Evolutionary conservation across 129 eudicot species (phyloP), one percentile per base, ranked within the genome.

Genomic region (Arctium minus): DNA sequence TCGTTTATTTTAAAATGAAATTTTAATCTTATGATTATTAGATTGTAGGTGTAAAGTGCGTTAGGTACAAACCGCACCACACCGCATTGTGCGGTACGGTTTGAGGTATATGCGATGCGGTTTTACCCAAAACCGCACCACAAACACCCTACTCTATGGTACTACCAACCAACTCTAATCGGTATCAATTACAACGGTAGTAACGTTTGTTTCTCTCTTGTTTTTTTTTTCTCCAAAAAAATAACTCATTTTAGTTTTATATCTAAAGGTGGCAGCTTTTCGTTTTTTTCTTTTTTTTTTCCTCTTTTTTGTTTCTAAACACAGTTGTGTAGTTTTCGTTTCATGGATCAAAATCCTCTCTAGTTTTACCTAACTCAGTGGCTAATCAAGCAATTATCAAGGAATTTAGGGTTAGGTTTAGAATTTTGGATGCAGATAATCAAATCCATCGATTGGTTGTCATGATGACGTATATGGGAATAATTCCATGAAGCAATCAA

Each of bases 261-360:
- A 8, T 12, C n/a, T 9, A 70, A 76, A 83, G 77, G 86, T 76
- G 86, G 46, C 86, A 70, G 72, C 29, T 50, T 27, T 30, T 46
- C 40, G 68, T n/a, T 15, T n/a, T n/a, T 18, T 60, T n/a, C n/a
- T 60, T 27, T n/a, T 15, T n/a, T 18, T 60, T n/a, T 60, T 60
- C 65, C 22, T 56, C 17, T 46, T 12, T 46, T 46, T 2, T 9
- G 2, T 31, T 44, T 67, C 22, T n/a, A 82, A 74, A 39, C 37
- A 64, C 31, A 53, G 50, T 64, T 35, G 77, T 76, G 36, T 50
- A 48, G 31, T 27, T 83, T 76, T 36, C 73, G 39, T 36, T 83
- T 83, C 67, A 46, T 46, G 76, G 62, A 83, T 82, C 81, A 77
- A 69, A 76, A 76, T 83, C 82, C 38, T 73, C 84, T 38, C 71